Evolutionary conservation across 2,329 filamentous ascomycete species (phyloP).

Genomic region (Orbilia ellipsospora): DNA sequence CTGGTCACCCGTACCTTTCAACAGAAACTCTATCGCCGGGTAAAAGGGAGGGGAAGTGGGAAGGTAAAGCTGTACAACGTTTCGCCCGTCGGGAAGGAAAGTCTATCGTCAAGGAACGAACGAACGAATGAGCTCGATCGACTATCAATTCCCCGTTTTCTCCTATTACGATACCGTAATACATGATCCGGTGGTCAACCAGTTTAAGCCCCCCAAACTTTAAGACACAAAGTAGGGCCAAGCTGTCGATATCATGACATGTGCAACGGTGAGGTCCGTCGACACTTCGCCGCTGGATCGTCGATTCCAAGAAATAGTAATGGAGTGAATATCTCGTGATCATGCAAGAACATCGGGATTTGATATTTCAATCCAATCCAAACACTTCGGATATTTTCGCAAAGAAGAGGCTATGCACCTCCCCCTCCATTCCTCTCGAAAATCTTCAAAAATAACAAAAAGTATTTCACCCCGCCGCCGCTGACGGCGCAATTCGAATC

Average conservation of each 20-base stretch:
- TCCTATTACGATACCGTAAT: not conserved
- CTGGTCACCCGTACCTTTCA: too few species aligned
- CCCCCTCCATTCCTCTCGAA: not conserved
- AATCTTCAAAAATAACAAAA: too few species aligned
- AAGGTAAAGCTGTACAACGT: conserved; percentile 9
- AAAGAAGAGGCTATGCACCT: conserved; percentile 21
- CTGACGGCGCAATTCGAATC: conserved; percentile 19
- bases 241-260: not conserved
- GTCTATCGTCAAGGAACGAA: not conserved
- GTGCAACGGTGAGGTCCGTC: too few species aligned
- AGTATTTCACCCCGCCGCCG: not conserved
- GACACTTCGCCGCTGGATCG: too few species aligned
- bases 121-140: not conserved
- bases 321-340: conserved; percentile 9
- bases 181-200: not conserved
- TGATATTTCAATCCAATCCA: too few species aligned
- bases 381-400: conserved; percentile 17
- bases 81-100: conserved; percentile 6
- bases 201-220: not conserved
- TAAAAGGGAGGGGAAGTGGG: not conserved
- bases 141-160: not conserved
- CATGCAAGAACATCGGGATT: not conserved
- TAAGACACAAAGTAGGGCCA: not conserved
- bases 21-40: conserved; percentile 9
- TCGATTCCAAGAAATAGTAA: too few species aligned